Evolutionary conservation across 2,329 filamentous ascomycete species (phyloP).

Genomic region (Arthrinium puccinioides): DNA sequence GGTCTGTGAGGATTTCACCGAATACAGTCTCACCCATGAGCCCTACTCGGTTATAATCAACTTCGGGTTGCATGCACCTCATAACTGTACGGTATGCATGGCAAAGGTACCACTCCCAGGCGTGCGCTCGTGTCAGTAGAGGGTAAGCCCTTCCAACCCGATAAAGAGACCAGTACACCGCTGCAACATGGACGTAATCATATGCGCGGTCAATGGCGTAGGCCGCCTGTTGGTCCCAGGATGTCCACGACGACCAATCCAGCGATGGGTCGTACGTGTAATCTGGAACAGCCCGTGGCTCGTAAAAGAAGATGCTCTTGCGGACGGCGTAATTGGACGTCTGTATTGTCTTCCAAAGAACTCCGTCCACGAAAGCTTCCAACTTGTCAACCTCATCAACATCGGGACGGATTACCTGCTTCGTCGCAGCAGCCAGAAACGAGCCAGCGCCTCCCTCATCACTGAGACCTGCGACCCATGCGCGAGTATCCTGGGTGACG

Average conservation of each 20-base stretch:
- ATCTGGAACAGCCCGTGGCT: conserved; percentile 31
- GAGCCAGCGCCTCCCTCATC: conserved; percentile 53
- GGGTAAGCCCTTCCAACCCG: conserved; percentile 44
- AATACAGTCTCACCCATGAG: conserved; percentile 55
- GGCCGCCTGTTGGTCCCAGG: conserved; percentile 40
- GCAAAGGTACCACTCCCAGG: conserved; percentile 47
- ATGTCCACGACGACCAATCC: conserved; percentile 43
- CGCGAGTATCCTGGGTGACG: conserved; percentile 39
- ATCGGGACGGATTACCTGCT: conserved; percentile 43
- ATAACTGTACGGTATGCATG: conserved; percentile 46
- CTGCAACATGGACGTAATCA: conserved; percentile 50
- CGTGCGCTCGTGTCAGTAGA: conserved; percentile 28
- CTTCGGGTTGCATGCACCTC: conserved; percentile 27
- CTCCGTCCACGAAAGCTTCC: conserved; percentile 44
- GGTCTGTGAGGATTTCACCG: conserved; percentile 42
- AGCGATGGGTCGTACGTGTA: conserved; percentile 36
- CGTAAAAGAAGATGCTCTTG: conserved; percentile 51
- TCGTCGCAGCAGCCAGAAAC: conserved; percentile 47
- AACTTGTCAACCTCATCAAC: conserved; percentile 41
- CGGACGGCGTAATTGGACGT: conserved; percentile 37
- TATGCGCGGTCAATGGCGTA: conserved; percentile 45
- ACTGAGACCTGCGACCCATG: conserved; percentile 53
- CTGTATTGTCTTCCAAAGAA: conserved; percentile 43
- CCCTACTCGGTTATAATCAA: conserved; percentile 37
- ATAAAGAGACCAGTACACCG: conserved; percentile 51